Base-by-base conservation (phyloP, 345 rosid genomes). In the Aurinia saxatilis region DNA sequence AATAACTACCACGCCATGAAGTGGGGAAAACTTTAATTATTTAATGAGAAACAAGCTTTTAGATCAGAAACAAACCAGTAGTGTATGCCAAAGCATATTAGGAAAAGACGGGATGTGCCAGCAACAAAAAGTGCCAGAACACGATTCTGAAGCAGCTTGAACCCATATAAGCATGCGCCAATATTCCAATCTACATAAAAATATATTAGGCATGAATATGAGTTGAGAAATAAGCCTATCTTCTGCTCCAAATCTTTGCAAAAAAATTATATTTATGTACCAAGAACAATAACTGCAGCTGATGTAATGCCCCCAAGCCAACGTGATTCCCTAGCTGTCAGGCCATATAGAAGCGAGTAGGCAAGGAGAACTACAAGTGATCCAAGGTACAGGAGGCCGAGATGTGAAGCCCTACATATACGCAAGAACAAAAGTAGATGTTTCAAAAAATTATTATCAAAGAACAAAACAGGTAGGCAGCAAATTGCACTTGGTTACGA, bases 301-400 rank as follows among this genome's bases (percentile, higher is more conserved):
- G 99, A 90, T 54, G 99, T 90, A 65, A 90, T 80, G 61, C 84
- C 96, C 68, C 99, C 99, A 67, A 95, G 99, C 95, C 96, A 90
- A 18, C 81, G 89, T 15, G 95, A 79, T 61, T 95, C 99, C 73
- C 80, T 88, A 65, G 99, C 87, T 37, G 97, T 90, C 65, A 95
- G 80, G 56, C 96, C 99, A 76, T 95, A 90, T 37, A 90, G 73
- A 72, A 90, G 80, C 18, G 99, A 88, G 73, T 90, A 95, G 60
- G 88, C 96, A 63, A 88, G 77, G 75, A 95, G 92, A 67, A 95
- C 96, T 35, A 80, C 66, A 52, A 95, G 82, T 40, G 98, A 95
- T 44, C 95, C 92, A 49, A 68, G 77, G 77, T 95, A 95, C 57
- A 95, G 91, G 58, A 86, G 79, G 49, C 95, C 96, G 63, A 95